Evolutionary conservation across 2,329 filamentous ascomycete genomes (phyloP).

Genomic region (Emericellopsis atlantica): DNA sequence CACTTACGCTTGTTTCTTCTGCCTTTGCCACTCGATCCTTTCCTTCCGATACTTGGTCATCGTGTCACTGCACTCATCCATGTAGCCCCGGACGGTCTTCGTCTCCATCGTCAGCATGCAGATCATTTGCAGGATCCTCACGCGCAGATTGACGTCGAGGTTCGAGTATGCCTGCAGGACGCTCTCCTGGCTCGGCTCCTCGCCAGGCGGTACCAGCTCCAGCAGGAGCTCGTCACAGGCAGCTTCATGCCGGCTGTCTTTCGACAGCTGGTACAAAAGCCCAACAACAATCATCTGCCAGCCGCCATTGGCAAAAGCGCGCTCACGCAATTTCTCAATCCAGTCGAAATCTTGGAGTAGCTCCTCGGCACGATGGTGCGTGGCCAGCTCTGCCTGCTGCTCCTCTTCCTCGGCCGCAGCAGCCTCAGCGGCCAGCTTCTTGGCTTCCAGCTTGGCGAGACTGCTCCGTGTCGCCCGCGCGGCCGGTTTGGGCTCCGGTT

Average conservation of each 20-base stretch:
- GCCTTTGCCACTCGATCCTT: slow-evolving; percentile 84
- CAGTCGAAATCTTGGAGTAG: slow-evolving; percentile 66
- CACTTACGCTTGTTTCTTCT: slow-evolving; percentile 53
- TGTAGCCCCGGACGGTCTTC: slow-evolving; percentile 72
- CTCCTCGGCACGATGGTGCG: slow-evolving; percentile 60
- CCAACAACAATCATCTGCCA: slow-evolving; percentile 89
- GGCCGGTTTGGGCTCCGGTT: slow-evolving; percentile 52
- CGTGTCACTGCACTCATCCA: slow-evolving; percentile 83
- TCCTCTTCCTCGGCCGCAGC: slow-evolving; percentile 38
- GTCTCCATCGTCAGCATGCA: slow-evolving; percentile 80
- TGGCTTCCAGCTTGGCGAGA: slow-evolving; percentile 67
- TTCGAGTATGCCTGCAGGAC: slow-evolving; percentile 59
- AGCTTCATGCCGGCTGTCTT: slow-evolving; percentile 56
- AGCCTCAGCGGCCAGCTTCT: slow-evolving; percentile 49
- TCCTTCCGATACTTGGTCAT: slow-evolving; percentile 95
- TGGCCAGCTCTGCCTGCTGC: slow-evolving; percentile 31
- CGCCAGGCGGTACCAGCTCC: slow-evolving; percentile 66
- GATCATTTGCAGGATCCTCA: slow-evolving; percentile 71
- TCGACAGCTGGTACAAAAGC: slow-evolving; percentile 72
- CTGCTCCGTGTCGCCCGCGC: slow-evolving; percentile 75
- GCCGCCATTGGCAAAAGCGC: slow-evolving; percentile 76
- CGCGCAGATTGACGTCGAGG: slow-evolving; percentile 73
- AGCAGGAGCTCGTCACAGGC: slow-evolving; percentile 68
- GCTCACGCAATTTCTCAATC: slow-evolving; percentile 71
- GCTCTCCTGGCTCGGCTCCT: slow-evolving; percentile 63